Evolutionary conservation across 1,284 basidiomycete species (phyloP).

Genomic region (Melampsora abietis-canadensis): DNA sequence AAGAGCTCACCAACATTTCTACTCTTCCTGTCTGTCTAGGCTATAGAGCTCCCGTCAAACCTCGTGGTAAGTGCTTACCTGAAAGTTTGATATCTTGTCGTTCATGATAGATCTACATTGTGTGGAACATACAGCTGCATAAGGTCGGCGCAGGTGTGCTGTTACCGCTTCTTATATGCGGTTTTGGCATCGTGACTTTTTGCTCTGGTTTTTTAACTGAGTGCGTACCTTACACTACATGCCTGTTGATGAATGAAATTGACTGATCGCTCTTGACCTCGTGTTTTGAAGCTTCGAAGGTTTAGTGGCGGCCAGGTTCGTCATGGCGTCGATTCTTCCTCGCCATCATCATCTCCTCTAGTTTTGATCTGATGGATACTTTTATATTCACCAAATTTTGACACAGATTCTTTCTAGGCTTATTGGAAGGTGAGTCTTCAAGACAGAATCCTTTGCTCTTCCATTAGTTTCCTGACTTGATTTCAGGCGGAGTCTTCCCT

Average conservation of each 20-base stretch:
- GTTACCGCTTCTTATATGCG: slow-evolving; percentile 4
- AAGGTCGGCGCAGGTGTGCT: slow-evolving; percentile 14
- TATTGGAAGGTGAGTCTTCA: slow-evolving; percentile 10
- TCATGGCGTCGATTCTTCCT: background rate
- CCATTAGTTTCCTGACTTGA: background rate
- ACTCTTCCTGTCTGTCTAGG: too few species aligned
- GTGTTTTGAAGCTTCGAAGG: background rate
- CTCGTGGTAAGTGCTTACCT: too few species aligned
- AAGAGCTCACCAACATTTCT: too few species aligned
- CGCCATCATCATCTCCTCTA: background rate
- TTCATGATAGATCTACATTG: too few species aligned
- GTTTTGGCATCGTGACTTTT: slow-evolving; percentile 14
- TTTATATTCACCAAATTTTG: background rate
- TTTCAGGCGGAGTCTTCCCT: slow-evolving; percentile 15
- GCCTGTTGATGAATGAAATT: background rate
- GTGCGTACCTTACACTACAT: background rate
- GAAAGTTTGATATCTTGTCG: too few species aligned
- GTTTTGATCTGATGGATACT: background rate
- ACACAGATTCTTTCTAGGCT: slow-evolving; percentile 21
- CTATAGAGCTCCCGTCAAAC: too few species aligned
- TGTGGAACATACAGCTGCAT: background rate
- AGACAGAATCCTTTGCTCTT: background rate
- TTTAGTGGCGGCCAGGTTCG: background rate
- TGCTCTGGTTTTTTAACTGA: slow-evolving; percentile 10
- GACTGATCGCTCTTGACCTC: slow-evolving; percentile 1